Evolutionary conservation across 768 basidiomycete species (phyloP), one percentile per base, ranked within the genome.

Genomic region (Fomitopsis serialis): DNA sequence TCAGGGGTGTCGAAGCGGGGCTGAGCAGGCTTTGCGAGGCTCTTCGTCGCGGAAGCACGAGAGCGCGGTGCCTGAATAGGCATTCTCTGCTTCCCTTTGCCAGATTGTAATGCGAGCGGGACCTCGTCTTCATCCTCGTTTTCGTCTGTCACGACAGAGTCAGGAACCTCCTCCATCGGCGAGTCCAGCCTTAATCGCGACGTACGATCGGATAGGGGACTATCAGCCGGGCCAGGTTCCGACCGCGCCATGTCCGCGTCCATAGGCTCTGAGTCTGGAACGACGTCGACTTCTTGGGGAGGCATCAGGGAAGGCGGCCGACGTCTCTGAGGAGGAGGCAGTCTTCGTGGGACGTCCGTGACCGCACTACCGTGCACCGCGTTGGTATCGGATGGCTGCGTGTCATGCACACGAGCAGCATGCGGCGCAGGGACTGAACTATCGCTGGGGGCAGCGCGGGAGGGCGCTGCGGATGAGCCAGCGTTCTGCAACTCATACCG

Each of bases 211-310:
- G 44, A 24, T 5, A n/a, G 23, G 5, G 44, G 10, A 23, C 10
- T 11, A 10, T 29, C 43, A 25, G 25, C 36, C 42, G 25, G 27
- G 23, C 9, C 36, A 27, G 4, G n/a, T 34, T 54, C 52, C 34
- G 19, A 17, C 19, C n/a, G n/a, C 23, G 32, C 17, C 27, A 13
- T 55, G 44, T 64, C 69, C 21, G 69, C 73, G 25, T 70, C 71
- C 19, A 68, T 63, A 45, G 80, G 78, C 56, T 86, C 85, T 2
- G 85, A 87, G 61, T 87, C 86, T 2, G 85, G 83, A 15, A 88
- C 72, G 48, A 84, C 52, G 29, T 80, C 81, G 58, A 76, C 70
- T 37, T 61, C 52, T n/a, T 53, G 53, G 19, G 3, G 6, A 4
- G n/a, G 19, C n/a, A 37, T 54, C 24, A 36, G 49, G 45, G 53